Base-by-base conservation (phyloP, 2,329 filamentous ascomycete genomes). In the Cladobotryum mycophilum region DNA sequence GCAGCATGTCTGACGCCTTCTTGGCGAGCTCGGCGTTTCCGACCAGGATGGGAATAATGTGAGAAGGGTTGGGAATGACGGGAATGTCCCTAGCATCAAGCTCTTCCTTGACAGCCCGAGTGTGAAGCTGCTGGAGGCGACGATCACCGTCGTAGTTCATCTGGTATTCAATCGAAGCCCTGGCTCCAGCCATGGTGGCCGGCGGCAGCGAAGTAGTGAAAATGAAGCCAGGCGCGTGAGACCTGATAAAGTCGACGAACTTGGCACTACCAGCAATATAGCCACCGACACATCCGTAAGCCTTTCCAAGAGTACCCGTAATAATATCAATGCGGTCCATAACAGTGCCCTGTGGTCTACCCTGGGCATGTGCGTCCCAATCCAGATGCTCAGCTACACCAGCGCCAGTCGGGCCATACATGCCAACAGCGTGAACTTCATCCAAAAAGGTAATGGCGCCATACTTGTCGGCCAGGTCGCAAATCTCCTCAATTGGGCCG, bases 261-360 rank as follows among this genome's bases (percentile, higher is more conserved):
- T 86, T 87, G 48, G 83, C 73, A 54, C 86, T 95, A 47, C 89
- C 93, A 35, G 93, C 93, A 65, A 99, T 97, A 73, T 99, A 99
- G 53, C 93, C 93, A 61, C 93, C 93, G 38, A 99, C 93, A 62
- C 91, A 96, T 59, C 93, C 93, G 66, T 97, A 99, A 0, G 93
- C 93, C 74, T 99, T 99, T 64, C 93, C 93, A 40, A 99, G 81
- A 7, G 93, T 99, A 53, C 89, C 93, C 15, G 93, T 97, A 65
- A 99, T 96, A 65, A 99, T 99, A 66, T 99, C 93, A 55, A 97
- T 80, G 55, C 93, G 88, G 66, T 99, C 92, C 88, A 95, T 91
- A 62, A 97, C 76, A 20, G 90, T 96, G 55, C 92, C 91, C 56
- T 79, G 70, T 11, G 89, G 84, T 58, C 79, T 78, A 51, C 90